Percentiles rank a stretch among this genome's conserved stretches.
These are phyloP conservation scores for Pichia deserticola DNA, from an alignment of 805 yeast genomes.

Conservation along the genomic window DNA sequence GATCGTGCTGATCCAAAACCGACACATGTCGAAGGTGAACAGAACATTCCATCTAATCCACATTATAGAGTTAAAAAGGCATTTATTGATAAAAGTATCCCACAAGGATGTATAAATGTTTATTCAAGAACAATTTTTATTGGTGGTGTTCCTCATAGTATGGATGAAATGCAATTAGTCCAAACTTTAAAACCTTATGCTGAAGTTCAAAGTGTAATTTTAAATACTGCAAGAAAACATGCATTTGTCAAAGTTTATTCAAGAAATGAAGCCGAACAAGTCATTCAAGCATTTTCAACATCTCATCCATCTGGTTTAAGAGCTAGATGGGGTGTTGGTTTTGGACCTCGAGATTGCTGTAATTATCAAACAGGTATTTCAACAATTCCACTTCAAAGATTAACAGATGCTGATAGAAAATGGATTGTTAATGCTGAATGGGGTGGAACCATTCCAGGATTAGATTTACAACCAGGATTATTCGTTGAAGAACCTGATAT, in stretches of 20 bases:
- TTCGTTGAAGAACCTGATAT: slow-evolving; percentile 96
- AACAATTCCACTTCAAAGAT: slow-evolving; percentile 74
- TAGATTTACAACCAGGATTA: slow-evolving; percentile 67
- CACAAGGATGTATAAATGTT: slow-evolving; percentile 75
- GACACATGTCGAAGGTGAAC: slow-evolving; percentile 43
- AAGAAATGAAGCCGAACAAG: slow-evolving; percentile 83
- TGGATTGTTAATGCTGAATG: slow-evolving; percentile 90
- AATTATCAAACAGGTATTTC: slow-evolving; percentile 89
- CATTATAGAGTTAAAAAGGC: slow-evolving; percentile 74
- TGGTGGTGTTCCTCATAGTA: slow-evolving; percentile 83
- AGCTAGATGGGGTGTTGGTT: slow-evolving; percentile 98
- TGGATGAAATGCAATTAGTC: slow-evolving; percentile 69
- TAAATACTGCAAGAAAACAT: slow-evolving; percentile 85
- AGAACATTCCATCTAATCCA: slow-evolving; percentile 61
- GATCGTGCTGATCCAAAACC: slow-evolving; percentile 24
- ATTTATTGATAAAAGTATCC: slow-evolving; percentile 60
- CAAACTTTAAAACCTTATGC: slow-evolving; percentile 75
- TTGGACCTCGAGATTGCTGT: slow-evolving; percentile 97
- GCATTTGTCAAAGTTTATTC: slow-evolving; percentile 94
- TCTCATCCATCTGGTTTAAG: slow-evolving; percentile 64
- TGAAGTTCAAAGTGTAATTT: slow-evolving; percentile 83
- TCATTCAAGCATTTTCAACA: slow-evolving; percentile 56
- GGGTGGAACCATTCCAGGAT: slow-evolving; percentile 91
- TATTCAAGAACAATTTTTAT: slow-evolving; percentile 85
- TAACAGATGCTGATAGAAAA: slow-evolving; percentile 88